Evolutionary conservation across 2,329 filamentous ascomycete genomes (phyloP).

Genomic region (Fusarium algeriense): DNA sequence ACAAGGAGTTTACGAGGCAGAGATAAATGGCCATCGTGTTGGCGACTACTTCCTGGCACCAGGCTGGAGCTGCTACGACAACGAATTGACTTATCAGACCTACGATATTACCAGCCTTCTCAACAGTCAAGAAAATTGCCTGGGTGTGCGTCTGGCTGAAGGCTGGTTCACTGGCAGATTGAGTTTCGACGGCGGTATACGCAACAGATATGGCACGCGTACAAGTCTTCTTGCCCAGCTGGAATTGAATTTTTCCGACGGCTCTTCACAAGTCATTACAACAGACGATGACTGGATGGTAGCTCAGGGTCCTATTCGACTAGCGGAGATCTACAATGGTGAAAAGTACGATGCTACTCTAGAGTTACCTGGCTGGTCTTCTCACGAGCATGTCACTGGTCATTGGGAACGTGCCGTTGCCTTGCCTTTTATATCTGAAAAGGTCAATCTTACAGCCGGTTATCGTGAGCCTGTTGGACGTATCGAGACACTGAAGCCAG

Average conservation of each 20-base stretch:
- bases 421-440: slow-evolving; percentile 21
- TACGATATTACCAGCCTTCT: slow-evolving; percentile 63
- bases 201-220: slow-evolving; percentile 54
- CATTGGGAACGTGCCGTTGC: slow-evolving; percentile 30
- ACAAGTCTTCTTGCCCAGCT: slow-evolving; percentile 57
- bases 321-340: slow-evolving; percentile 64
- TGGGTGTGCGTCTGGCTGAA: slow-evolving; percentile 55
- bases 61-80: slow-evolving; percentile 64
- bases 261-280: slow-evolving; percentile 43
- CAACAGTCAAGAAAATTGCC: slow-evolving; percentile 15
- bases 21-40: slow-evolving; percentile 57
- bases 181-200: slow-evolving; percentile 41
- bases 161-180: slow-evolving; percentile 63
- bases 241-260: slow-evolving; percentile 52
- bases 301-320: slow-evolving; percentile 50
- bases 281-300: slow-evolving; percentile 58
- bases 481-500: slow-evolving; percentile 48
- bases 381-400: neutral
- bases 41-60: slow-evolving; percentile 60
- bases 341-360: slow-evolving; percentile 61
- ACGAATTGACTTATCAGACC: slow-evolving; percentile 63
- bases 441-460: slow-evolving; percentile 52
- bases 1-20: slow-evolving; percentile 60
- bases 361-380: slow-evolving; percentile 38
- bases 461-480: slow-evolving; percentile 60